A percentile compares a stretch with the other conserved stretches of the same genome.
Evolutionary conservation across 768 basidiomycete species (phyloP).

Genomic region (Mycena pura): DNA sequence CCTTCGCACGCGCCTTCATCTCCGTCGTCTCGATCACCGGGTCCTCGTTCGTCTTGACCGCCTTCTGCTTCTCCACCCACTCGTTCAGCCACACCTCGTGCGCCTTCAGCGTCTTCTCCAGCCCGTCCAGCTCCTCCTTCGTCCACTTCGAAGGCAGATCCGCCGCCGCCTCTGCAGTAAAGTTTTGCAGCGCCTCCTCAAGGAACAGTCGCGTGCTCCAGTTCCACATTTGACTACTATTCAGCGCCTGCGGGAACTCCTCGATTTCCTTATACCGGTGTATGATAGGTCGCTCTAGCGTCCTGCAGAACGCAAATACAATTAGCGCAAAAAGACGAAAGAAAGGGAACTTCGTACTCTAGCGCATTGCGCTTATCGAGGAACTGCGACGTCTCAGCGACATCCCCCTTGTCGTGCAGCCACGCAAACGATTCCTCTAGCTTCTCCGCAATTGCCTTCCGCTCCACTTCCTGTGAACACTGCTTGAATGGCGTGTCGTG

Average conservation of each 20-base stretch:
- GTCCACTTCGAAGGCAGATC: slow-evolving; percentile 84
- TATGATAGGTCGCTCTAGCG: slow-evolving; percentile 80
- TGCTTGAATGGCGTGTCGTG: slow-evolving; percentile 79
- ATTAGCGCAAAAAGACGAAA: slow-evolving; percentile 5
- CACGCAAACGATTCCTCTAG: slow-evolving; percentile 81
- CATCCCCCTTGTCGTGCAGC: slow-evolving; percentile 85
- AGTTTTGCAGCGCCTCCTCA: slow-evolving; percentile 74
- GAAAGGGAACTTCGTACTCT: slow-evolving; percentile 68
- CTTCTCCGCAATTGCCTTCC: slow-evolving; percentile 66
- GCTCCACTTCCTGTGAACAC: slow-evolving; percentile 79
- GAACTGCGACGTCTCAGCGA: slow-evolving; percentile 78
- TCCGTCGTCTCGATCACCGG: slow-evolving; percentile 87
- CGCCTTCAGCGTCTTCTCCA: slow-evolving; percentile 79
- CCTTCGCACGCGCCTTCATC: slow-evolving; percentile 84
- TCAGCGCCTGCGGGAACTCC: slow-evolving; percentile 82
- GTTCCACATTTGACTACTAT: slow-evolving; percentile 86
- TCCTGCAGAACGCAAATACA: slow-evolving; percentile 48
- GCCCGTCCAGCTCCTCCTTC: slow-evolving; percentile 77
- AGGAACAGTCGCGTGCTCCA: slow-evolving; percentile 91
- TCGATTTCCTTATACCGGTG: slow-evolving; percentile 90
- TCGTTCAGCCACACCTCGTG: slow-evolving; percentile 86
- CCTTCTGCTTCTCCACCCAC: slow-evolving; percentile 84
- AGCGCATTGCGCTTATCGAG: slow-evolving; percentile 77
- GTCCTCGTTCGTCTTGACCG: slow-evolving; percentile 74
- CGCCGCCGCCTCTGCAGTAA: slow-evolving; percentile 66